Evolutionary conservation across 2,329 filamentous ascomycete genomes (phyloP).

Genomic region (Colletotrichum siamense): DNA sequence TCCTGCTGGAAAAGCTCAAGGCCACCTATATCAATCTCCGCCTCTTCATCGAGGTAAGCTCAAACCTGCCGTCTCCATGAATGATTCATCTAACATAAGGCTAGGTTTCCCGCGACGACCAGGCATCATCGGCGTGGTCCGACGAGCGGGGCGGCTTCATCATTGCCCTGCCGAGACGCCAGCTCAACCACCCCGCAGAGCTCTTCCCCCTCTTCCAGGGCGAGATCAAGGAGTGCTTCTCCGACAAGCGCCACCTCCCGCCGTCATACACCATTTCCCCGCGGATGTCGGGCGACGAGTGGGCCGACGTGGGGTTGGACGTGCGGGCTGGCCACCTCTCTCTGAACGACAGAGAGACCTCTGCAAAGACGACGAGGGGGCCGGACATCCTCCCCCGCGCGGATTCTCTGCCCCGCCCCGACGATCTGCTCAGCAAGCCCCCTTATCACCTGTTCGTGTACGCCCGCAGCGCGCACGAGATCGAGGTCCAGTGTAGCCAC

Average conservation of each 20-base stretch:
- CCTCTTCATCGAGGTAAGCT: constrained; percentile 41
- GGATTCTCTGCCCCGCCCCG: constrained; percentile 47
- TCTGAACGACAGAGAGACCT: constrained; percentile 8
- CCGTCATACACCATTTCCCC: neutral
- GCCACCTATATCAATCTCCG: constrained; percentile 30
- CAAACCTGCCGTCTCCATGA: neutral
- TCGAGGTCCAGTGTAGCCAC: constrained; percentile 54
- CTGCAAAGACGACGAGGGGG: neutral
- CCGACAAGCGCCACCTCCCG: constrained; percentile 19
- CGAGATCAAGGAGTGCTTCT: constrained; percentile 40
- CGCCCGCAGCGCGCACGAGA: constrained; percentile 28
- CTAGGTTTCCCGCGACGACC: constrained; percentile 28
- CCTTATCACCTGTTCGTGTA: constrained; percentile 53
- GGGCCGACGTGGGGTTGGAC: constrained; percentile 48
- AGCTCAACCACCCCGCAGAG: constrained; percentile 34
- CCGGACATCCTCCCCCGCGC: constrained; percentile 45
- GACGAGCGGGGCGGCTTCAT: constrained; percentile 40
- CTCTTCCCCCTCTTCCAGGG: constrained; percentile 40
- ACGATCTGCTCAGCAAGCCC: constrained; percentile 50
- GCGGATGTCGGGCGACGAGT: constrained; percentile 39
- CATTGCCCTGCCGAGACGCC: constrained; percentile 39
- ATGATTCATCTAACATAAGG: too few species aligned
- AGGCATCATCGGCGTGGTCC: constrained; percentile 43
- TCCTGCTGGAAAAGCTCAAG: constrained; percentile 40
- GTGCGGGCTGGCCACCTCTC: constrained; percentile 26